Evolutionary conservation across 257 asterid genomes (phyloP).

Genomic region (Lavandula angustifolia): DNA sequence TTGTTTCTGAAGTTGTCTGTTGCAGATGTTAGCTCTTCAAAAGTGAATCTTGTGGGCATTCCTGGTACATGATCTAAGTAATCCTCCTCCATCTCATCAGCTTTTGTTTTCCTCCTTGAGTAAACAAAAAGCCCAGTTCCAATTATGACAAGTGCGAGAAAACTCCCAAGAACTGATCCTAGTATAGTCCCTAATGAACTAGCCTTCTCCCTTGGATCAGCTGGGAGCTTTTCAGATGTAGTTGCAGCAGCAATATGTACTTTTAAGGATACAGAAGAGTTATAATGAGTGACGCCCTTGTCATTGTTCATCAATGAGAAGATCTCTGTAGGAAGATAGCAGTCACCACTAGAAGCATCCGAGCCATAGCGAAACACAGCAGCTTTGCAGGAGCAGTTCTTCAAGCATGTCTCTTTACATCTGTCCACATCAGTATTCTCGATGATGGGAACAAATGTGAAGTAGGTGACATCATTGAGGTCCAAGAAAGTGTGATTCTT

Average conservation of each 20-base stretch:
- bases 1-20: slow-evolving; percentile 30
- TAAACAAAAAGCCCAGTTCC: slow-evolving; percentile 11
- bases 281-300: slow-evolving; percentile 20
- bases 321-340: slow-evolving; percentile 43
- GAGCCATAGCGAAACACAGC: slow-evolving; percentile 39
- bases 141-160: background rate
- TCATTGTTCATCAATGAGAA: slow-evolving; percentile 40
- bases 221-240: no score
- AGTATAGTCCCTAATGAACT: slow-evolving; percentile 21
- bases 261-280: slow-evolving; percentile 25
- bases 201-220: background rate
- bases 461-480: slow-evolving; percentile 39
- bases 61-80: slow-evolving; percentile 40
- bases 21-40: slow-evolving; percentile 26
- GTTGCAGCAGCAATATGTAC: background rate
- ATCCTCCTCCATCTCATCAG: slow-evolving; percentile 32
- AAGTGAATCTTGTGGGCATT: slow-evolving; percentile 38
- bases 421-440: background rate
- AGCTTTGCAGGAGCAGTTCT: slow-evolving; percentile 52
- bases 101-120: slow-evolving; percentile 2
- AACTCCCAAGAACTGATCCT: slow-evolving; percentile 23
- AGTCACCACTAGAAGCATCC: slow-evolving; percentile 31
- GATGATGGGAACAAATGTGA: slow-evolving; percentile 25
- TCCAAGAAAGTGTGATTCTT: slow-evolving; percentile 32
- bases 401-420: slow-evolving; percentile 45